Percentiles rank a stretch among this genome's conserved stretches.
Evolutionary conservation across 2,329 filamentous ascomycete genomes (phyloP).

Genomic region (Chaetomiaceae sp.): DNA sequence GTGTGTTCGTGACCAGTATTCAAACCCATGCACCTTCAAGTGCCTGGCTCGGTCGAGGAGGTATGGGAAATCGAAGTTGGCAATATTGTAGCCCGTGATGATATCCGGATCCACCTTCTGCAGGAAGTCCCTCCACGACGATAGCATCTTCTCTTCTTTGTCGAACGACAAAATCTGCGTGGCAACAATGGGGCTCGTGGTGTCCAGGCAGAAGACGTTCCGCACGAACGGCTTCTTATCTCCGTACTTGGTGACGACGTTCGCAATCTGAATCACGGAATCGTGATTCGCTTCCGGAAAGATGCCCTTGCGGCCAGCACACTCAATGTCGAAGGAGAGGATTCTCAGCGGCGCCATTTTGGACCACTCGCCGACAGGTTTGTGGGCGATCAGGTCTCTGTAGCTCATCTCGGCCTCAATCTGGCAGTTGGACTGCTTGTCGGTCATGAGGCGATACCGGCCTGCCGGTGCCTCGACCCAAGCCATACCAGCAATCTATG

Average conservation of each 20-base stretch:
- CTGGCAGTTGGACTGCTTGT: slow-evolving; percentile 83
- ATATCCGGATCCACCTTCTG: slow-evolving; percentile 90
- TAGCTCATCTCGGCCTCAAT: slow-evolving; percentile 88
- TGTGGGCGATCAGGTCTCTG: slow-evolving; percentile 75
- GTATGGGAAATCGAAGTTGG: slow-evolving; percentile 98
- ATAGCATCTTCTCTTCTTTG: slow-evolving; percentile 82
- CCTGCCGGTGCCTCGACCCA: slow-evolving; percentile 76
- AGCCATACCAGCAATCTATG: slow-evolving; percentile 82
- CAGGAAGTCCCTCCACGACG: slow-evolving; percentile 84
- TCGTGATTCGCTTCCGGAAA: slow-evolving; percentile 91
- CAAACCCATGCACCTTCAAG: slow-evolving; percentile 72
- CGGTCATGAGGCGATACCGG: slow-evolving; percentile 17
- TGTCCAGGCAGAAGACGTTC: slow-evolving; percentile 93
- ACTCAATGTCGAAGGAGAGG: slow-evolving; percentile 97
- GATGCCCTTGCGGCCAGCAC: slow-evolving; percentile 92
- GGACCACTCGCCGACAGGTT: slow-evolving; percentile 87
- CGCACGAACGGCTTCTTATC: slow-evolving; percentile 92
- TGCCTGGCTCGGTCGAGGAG: slow-evolving; percentile 81
- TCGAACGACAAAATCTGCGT: slow-evolving; percentile 84
- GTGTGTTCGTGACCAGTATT: slow-evolving; percentile 74
- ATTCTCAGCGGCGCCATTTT: slow-evolving; percentile 95
- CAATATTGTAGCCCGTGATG: slow-evolving; percentile 97
- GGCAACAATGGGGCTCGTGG: slow-evolving; percentile 87
- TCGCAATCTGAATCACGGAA: slow-evolving; percentile 96
- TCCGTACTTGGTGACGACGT: slow-evolving; percentile 89